Evolutionary conservation across 192 early-diverging fungal genomes (phyloP).

Genomic region (Spizellomyces punctatus): DNA sequence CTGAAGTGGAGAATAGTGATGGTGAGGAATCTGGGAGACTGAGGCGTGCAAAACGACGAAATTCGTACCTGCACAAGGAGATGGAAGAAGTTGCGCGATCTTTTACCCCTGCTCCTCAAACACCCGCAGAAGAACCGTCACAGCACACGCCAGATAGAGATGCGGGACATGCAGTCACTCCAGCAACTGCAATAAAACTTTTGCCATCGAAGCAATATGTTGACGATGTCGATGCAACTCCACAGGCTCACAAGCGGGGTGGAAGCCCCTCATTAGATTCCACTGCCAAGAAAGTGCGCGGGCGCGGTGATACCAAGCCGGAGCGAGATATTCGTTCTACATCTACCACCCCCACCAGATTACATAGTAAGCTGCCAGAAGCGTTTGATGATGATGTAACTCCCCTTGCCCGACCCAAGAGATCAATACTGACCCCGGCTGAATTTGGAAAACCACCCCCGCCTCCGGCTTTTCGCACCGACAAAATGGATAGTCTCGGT

Average conservation of each 20-base stretch:
- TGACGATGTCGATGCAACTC: background rate
- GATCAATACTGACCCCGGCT: background rate
- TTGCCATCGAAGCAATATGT: background rate
- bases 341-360: background rate
- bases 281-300: constrained; percentile 17
- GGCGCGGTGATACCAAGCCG: no score
- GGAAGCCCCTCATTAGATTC: constrained; percentile 11
- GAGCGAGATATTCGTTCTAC: background rate
- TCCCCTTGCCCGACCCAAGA: constrained; percentile 9
- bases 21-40: background rate
- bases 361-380: background rate
- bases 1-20: constrained; percentile 11
- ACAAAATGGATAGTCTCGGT: background rate
- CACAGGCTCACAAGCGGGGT: constrained; percentile 12
- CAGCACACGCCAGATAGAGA: background rate
- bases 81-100: constrained; percentile 10
- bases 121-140: background rate
- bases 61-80: constrained; percentile 16
- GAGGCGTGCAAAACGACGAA: no score
- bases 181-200: background rate
- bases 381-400: constrained; percentile 18
- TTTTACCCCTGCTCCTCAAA: constrained; percentile 2
- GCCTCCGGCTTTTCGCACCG: background rate
- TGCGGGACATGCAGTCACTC: background rate
- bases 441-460: background rate